phyloP scores from a whole-genome alignment of 108 stramenopile species.

The Aurantiochytrium sp. region DNA sequence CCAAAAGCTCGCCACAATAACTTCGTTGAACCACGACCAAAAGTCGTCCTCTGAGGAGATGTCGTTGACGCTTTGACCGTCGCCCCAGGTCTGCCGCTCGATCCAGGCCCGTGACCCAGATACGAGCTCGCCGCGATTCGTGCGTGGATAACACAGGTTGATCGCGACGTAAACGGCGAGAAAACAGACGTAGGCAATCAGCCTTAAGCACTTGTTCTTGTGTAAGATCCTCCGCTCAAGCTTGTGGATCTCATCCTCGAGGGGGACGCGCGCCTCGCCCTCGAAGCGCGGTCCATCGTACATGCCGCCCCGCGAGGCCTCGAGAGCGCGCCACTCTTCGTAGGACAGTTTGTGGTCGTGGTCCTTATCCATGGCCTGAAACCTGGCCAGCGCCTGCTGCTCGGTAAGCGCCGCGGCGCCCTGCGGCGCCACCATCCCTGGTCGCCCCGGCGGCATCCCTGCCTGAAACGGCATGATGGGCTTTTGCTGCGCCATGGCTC shows the following conservation, averaged over 20 bases:
- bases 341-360: not conserved
- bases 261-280: not conserved
- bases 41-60: not conserved
- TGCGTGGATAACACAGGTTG: not conserved
- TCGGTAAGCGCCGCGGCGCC: not conserved
- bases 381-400: not conserved
- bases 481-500: no score
- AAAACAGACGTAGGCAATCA: not conserved
- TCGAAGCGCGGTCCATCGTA: not conserved
- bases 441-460: no score
- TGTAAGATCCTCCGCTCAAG: not conserved
- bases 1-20: conserved; percentile 7
- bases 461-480: no score
- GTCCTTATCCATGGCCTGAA: not conserved
- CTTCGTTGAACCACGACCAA: not conserved
- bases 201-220: not conserved
- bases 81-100: not conserved
- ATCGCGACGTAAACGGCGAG: not conserved
- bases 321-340: not conserved
- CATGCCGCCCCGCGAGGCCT: not conserved
- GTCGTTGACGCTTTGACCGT: not conserved
- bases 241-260: not conserved
- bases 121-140: not conserved
- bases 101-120: not conserved
- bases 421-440: no score